These are phyloP conservation scores for Wallacemonas sp. DNA, from an alignment of 208 protist genomes.

Conservation along the genomic window DNA sequence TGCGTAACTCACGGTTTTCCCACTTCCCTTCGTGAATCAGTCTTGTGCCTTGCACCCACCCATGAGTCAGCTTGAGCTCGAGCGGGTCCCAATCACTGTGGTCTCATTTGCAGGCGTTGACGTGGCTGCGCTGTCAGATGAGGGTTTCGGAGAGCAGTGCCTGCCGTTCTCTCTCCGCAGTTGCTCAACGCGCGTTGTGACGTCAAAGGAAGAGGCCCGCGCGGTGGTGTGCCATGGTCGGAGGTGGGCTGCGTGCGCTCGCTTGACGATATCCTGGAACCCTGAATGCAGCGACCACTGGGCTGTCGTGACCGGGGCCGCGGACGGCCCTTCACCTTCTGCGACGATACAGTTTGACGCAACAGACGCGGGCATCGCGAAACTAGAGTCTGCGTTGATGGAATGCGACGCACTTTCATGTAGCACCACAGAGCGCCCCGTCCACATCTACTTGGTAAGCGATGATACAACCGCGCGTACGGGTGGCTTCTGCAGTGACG, in stretches of 20 bases:
- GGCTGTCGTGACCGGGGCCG: constrained; percentile 9
- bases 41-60: no score
- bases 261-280: constrained; percentile 18
- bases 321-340: not conserved
- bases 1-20: no score
- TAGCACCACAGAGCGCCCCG: no score
- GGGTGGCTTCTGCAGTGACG: not conserved
- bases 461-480: not conserved
- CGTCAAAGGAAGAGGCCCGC: constrained; percentile 1
- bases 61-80: no score
- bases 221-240: not conserved
- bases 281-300: constrained; percentile 18
- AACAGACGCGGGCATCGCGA: no score
- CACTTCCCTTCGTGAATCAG: no score
- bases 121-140: constrained; percentile 13
- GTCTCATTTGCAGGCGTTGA: constrained; percentile 20
- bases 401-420: no score
- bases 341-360: no score
- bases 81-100: constrained; percentile 29
- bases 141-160: not conserved
- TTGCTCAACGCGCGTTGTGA: constrained; percentile 19
- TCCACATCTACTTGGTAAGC: no score
- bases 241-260: constrained; percentile 21
- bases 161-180: constrained; percentile 33
- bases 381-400: no score